These are phyloP conservation scores for thale cress (Arabidopsis thaliana) DNA, from an alignment of 345 rosid species.

Conservation along the genomic window DNA sequence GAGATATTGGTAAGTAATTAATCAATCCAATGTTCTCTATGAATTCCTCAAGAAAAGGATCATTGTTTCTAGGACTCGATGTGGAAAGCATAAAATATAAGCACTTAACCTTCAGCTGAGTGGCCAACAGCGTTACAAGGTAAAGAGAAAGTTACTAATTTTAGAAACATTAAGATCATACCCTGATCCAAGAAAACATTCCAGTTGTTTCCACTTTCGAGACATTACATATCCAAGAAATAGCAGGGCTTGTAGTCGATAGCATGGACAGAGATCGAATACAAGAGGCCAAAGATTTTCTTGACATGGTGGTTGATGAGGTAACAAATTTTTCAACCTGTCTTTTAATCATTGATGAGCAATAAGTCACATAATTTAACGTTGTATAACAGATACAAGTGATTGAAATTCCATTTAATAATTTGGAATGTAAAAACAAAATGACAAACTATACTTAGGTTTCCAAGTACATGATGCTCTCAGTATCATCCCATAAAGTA, in stretches of 20 bases:
- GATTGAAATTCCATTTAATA: no score
- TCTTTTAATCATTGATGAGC: background rate
- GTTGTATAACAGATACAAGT: slow-evolving; percentile 32
- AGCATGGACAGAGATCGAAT: slow-evolving; percentile 39
- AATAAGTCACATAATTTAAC: background rate
- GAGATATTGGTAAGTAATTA: slow-evolving; percentile 11
- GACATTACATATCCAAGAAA: background rate
- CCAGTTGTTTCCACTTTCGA: slow-evolving; percentile 20
- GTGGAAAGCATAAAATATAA: slow-evolving; percentile 33
- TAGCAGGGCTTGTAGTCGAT: slow-evolving; percentile 41
- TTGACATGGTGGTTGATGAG: slow-evolving; percentile 37
- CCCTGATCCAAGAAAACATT: background rate
- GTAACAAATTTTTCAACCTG: slow-evolving; percentile 12
- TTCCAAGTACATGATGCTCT: no score
- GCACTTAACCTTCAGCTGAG: slow-evolving; percentile 6
- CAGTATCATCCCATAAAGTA: no score
- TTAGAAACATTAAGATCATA: background rate
- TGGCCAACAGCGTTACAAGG: slow-evolving; percentile 26
- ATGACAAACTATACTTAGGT: no score
- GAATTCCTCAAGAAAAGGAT: background rate
- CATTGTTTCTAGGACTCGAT: slow-evolving; percentile 12
- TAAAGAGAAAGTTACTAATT: slow-evolving; percentile 7
- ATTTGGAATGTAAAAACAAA: no score
- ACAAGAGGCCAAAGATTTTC: slow-evolving; percentile 29
- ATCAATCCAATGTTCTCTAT: background rate